These are phyloP conservation scores for Coemansia reversa DNA, from an alignment of 192 early-diverging fungal genomes.

Conservation along the genomic window DNA sequence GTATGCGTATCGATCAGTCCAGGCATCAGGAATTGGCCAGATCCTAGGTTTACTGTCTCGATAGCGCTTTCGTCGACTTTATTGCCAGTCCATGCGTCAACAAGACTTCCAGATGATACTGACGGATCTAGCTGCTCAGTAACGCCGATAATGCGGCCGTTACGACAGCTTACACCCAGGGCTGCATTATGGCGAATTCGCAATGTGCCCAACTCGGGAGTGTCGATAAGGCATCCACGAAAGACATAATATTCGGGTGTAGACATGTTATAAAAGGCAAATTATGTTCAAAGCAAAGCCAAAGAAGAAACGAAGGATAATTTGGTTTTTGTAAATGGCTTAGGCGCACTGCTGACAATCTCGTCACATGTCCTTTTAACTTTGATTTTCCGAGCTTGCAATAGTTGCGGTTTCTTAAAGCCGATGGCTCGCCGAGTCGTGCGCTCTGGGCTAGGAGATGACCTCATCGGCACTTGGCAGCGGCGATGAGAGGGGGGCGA, in stretches of 20 bases:
- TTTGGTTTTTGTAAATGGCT: neutral
- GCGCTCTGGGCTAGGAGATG: neutral
- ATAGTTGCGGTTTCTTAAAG: neutral
- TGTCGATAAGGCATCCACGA: constrained; percentile 68
- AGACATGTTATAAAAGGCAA: constrained; percentile 15
- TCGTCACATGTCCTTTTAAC: neutral
- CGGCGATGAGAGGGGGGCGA: neutral
- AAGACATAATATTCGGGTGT: constrained; percentile 43
- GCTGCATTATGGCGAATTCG: constrained; percentile 66
- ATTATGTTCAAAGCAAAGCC: neutral
- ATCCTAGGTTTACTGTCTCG: constrained; percentile 32
- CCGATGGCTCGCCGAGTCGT: neutral
- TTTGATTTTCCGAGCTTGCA: neutral
- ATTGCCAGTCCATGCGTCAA: constrained; percentile 30
- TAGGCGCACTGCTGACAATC: neutral
- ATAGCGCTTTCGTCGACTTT: constrained; percentile 5
- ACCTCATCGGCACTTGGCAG: neutral
- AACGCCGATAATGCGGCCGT: constrained; percentile 68
- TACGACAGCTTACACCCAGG: constrained; percentile 61
- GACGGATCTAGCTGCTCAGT: constrained; percentile 10
- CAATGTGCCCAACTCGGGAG: constrained; percentile 61
- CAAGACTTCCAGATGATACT: constrained; percentile 10
- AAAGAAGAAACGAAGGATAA: neutral
- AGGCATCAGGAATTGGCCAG: constrained; percentile 78
- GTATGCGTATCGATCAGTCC: constrained; percentile 94